Percentiles rank a stretch among this genome's conserved stretches.
phyloP scores from a whole-genome alignment of 2,329 filamentous ascomycete genomes.

The Colletotrichum aenigma region DNA sequence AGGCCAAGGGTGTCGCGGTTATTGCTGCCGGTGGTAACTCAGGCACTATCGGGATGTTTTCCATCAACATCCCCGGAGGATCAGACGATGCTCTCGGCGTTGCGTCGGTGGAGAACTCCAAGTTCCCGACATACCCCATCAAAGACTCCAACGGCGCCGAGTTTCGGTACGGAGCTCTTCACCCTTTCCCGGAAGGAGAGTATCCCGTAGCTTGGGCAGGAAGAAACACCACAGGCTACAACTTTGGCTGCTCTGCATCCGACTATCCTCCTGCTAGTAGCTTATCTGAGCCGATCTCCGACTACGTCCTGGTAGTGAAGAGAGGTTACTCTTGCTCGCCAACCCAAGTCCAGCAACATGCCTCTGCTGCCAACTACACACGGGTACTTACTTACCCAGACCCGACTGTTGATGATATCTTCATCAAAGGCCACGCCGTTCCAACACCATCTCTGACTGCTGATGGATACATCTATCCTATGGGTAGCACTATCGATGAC shows the following conservation, averaged over 20 bases:
- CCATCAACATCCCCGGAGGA: conserved; percentile 50
- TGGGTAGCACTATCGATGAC: neutral
- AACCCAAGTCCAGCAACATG: neutral
- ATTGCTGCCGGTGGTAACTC: conserved; percentile 56
- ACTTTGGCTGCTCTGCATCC: conserved; percentile 1
- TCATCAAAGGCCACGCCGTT: conserved; percentile 11
- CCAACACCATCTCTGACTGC: neutral
- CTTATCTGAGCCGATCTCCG: neutral
- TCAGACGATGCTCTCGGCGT: conserved; percentile 52
- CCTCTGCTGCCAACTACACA: conserved; percentile 5
- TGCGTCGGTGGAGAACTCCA: conserved; percentile 53
- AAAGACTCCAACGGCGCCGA: neutral
- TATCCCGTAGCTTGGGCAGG: conserved; percentile 3
- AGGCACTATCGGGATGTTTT: conserved; percentile 51
- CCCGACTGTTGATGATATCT: neutral
- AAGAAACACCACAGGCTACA: neutral
- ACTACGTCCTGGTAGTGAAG: neutral
- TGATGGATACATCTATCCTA: neutral
- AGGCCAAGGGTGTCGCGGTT: conserved; percentile 56
- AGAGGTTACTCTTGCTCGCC: neutral
- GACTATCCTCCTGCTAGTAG: neutral
- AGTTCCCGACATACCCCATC: conserved; percentile 23
- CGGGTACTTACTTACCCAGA: conserved; percentile 16
- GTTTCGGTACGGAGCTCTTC: conserved; percentile 11
- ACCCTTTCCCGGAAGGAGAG: neutral